Base-by-base conservation (phyloP, 768 basidiomycete genomes). In the Lyophyllum shimeji region DNA sequence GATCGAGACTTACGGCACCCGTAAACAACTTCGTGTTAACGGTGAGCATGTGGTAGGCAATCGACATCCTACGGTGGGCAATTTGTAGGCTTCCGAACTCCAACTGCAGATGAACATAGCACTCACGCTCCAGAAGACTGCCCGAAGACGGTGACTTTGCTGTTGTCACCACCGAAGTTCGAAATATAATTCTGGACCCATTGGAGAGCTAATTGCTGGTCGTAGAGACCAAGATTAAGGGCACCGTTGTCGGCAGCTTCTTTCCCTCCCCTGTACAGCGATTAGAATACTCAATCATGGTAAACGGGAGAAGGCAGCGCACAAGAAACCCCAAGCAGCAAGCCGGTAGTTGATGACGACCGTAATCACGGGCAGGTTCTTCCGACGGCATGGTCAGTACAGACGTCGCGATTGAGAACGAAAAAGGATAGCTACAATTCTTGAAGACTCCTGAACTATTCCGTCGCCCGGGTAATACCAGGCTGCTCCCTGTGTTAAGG, bases 101-200 rank as follows among this genome's bases (percentile, higher is more conserved):
- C 31, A 33, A 27, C 24, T 13, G n/a, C 7, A 6, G 11, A 48
- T 37, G 5, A 63, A n/a, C 73, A 67, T 68, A 8, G 1, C 49
- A 78, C 78, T 18, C 46, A 62, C 63, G 82, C 79, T 6, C 83
- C 83, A 8, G 83, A 83, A 40, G 76, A 79, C 58, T 84, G 75
- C n/a, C 83, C 84, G 50, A 78, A 78, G 24, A 79, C 65, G 1
- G 81, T 83, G 2, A 84, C 80, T 59, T 74, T 69, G 21, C 47
- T 62, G 23, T 60, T 57, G 53, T 65, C 63, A 13, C 64, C 64
- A 1, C 87, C 86, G 58, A 88, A 89, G 0, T 67, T 65, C 15
- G 60, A 71, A 43, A 88, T 85, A 60, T 89, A 81, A 21, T 74
- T 66, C 60, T 87, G 82, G 0, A 88, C 77, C 87, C 81, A 84